Conservation (phyloP, 352 stramenopile genomes). For the Globisporangium apiculatum region DNA sequence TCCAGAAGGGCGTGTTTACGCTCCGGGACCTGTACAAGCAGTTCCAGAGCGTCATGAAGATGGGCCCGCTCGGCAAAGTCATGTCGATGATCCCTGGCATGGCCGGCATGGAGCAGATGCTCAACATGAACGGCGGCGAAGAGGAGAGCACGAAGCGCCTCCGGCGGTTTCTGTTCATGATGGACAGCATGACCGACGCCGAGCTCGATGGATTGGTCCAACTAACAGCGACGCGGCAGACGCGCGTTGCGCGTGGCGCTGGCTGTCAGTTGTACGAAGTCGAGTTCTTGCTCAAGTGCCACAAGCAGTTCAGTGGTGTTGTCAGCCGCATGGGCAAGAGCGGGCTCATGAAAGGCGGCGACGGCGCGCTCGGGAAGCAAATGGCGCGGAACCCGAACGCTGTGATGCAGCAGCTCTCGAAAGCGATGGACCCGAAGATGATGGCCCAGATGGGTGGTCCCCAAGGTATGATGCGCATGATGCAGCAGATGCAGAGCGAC, state of each 20-base stretch:
- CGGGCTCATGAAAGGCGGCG: constrained; percentile 87
- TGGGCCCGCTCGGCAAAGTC: constrained; percentile 95
- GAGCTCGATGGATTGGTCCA: constrained; percentile 92
- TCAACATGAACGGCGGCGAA: constrained; percentile 90
- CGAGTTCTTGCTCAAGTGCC: constrained; percentile 92
- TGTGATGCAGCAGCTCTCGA: constrained; percentile 96
- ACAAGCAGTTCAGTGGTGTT: constrained; percentile 95
- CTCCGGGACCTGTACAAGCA: constrained; percentile 99
- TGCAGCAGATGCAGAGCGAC: constrained; percentile 92
- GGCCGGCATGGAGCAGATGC: constrained; percentile 80
- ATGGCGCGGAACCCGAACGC: constrained; percentile 95
- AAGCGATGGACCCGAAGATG: constrained; percentile 92
- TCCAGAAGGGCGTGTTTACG: constrained; percentile 96
- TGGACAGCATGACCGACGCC: constrained; percentile 98
- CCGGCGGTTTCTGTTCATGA: constrained; percentile 98
- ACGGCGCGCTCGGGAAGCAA: constrained; percentile 87
- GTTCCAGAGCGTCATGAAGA: constrained; percentile 97
- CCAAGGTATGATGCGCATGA: constrained; percentile 89
- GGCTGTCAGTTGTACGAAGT: constrained; percentile 85
- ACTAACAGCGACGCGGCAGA: constrained; percentile 60
- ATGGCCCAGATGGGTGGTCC: constrained; percentile 78
- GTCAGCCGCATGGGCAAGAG: constrained; percentile 97
- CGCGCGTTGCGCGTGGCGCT: constrained; percentile 89
- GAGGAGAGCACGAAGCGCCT: constrained; percentile 90
- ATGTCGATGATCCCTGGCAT: constrained; percentile 99